Base-by-base conservation (phyloP, 805 yeast genomes). In the Ogataea trehaloabstinens region DNA sequence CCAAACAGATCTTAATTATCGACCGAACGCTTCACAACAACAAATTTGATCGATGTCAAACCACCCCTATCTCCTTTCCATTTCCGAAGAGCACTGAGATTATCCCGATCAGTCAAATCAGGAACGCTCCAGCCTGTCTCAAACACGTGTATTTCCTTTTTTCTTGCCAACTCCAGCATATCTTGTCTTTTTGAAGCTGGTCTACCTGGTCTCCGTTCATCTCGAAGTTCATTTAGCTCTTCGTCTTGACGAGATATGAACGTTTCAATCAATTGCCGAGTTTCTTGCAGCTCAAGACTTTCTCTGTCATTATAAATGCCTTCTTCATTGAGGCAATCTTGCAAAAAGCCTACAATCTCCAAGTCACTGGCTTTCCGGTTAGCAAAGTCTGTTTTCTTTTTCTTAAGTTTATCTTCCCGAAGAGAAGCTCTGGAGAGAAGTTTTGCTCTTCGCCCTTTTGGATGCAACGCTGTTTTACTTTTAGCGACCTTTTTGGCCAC, bases 21-120 rank as follows among this genome's bases (percentile, higher is more conserved):
- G n/a, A n/a, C n/a, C n/a, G n/a, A n/a, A n/a, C 60, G 60, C 20
- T 55, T 55, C 24, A 74, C 51, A 20, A 53, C 54, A 6, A 72
- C 60, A 45, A 76, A 72, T 44, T 76, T 78, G 53, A 88, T 67
- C 15, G 75, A 71, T 28, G 82, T 80, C 37, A 82, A 63, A 15
- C 93, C 88, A 32, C 96, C 96, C 52, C 76, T 67, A 8, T 85
- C 78, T 19, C 93, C 90, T 52, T 85, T 83, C 97, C 97, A 91
- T 4, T 64, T 61, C 54, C 81, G 72, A 47, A 91, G 63, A 24
- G 68, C 64, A 27, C 67, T 64, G 2, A 87, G 91, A 4, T 80
- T 82, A 6, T 63, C 68, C 27, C 60, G 63, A 48, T 80, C 81
- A 3, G 80, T 67, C 45, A 91, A 60, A 59, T 88, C 89, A 2